Evolutionary conservation across 2,329 filamentous ascomycete genomes (phyloP), one percentile per base, ranked within the genome.

Genomic region (Epichloe amarillans): DNA sequence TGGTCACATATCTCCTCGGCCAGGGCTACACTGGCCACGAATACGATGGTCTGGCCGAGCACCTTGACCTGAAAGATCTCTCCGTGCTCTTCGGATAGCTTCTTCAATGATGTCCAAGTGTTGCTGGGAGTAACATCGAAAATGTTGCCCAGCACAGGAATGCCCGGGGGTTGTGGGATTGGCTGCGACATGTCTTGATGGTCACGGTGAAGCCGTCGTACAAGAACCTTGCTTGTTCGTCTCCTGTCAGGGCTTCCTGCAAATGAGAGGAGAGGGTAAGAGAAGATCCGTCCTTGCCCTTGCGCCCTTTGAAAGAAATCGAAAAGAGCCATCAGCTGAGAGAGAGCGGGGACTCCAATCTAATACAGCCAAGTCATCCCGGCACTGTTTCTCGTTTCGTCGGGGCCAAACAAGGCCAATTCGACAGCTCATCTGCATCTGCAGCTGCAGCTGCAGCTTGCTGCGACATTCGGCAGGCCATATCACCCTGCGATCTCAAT

Each of bases 1-100:
- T 77, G 64, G 58, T 78, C 73, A 57, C 74, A 77, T 2, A 77
- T 60, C 57, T 75, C 75, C 23, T 69, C 65, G 23, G 73, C 68
- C 7, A 77, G 67, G n/a, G 67, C 70, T 7, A 64, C 66, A 48
- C 73, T 70, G 12, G 72, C 74, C 6, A 75, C 67, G 52, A 77
- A 77, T 35, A 67, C 57, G 19, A 69, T 55, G 21, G 61, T 63
- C 8, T 63, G 57, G 19, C 61, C 60, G 4, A 68, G 55, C 5
- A 67, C 57, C 23, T 62, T 68, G 58, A 69, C 59, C 56, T 68
- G 60, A 53, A 69, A 69, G 49, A 69, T 69, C 26, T 69, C 66
- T 26, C 65, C 65, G 46, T 69, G 57, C 50, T 64, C 55, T 45
- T 68, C 66, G 0, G 63, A 55, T 0, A 69, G 64, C 40, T 56